Evolutionary conservation across 345 rosid species (phyloP).

Genomic region (Citrus unshiu): DNA sequence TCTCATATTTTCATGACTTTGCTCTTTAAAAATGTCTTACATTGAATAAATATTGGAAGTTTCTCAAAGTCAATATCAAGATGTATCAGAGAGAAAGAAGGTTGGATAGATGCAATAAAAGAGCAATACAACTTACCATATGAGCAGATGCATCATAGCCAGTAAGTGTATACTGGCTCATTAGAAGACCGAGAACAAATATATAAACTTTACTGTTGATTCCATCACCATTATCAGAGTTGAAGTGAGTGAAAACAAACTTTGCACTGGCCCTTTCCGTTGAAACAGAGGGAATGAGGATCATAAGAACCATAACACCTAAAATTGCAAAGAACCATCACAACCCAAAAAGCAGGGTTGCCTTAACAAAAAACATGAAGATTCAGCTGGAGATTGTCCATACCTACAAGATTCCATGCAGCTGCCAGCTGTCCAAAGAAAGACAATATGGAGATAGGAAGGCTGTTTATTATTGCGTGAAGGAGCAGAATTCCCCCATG

Average conservation of each 20-base stretch:
- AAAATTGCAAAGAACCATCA: constrained; percentile 14
- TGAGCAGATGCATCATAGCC: constrained; percentile 98
- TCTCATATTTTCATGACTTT: not conserved
- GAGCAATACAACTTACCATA: constrained; percentile 52
- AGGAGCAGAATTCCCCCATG: constrained; percentile 74
- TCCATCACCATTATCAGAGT: constrained; percentile 73
- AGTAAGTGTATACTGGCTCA: constrained; percentile 92
- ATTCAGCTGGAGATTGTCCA: constrained; percentile 4
- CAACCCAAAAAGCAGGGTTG: not conserved
- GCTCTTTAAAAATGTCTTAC: not conserved
- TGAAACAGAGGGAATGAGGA: constrained; percentile 74
- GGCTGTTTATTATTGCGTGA: constrained; percentile 79
- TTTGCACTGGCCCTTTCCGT: constrained; percentile 77
- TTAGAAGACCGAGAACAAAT: constrained; percentile 82
- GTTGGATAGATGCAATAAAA: not conserved
- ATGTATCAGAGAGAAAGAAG: not conserved
- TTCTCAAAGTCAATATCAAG: not conserved
- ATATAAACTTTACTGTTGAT: constrained; percentile 64
- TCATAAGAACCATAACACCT: constrained; percentile 80
- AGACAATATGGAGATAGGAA: constrained; percentile 75
- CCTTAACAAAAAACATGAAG: not conserved
- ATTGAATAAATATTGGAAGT: not conserved
- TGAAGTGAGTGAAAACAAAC: constrained; percentile 86
- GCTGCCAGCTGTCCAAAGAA: constrained; percentile 93
- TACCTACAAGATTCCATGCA: constrained; percentile 85